Base-by-base conservation (phyloP, 345 rosid species). In the Toxicodendron radicans region DNA sequence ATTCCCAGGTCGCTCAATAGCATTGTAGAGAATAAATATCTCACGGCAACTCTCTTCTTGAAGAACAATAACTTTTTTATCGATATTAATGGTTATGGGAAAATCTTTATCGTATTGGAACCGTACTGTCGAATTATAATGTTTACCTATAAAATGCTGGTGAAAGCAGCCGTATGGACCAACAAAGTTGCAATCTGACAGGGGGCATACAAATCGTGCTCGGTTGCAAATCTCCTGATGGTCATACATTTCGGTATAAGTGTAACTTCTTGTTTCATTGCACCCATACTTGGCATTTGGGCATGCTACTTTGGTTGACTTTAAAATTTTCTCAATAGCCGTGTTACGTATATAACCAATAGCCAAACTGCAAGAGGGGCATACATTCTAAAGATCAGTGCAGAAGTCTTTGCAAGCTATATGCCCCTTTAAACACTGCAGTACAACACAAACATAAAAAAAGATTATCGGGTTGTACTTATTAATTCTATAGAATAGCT, bases 391-490 rank as follows among this genome's bases (percentile, higher is more conserved):
- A 38, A 76, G 38, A 27, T 63, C 68, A 23, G 3, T n/a, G 67
- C 67, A 68, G 77, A 75, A 76, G 45, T 57, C 7, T 5, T 52
- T 3, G 72, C 83, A 80, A 49, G 77, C 74, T 38, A 52, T 48
- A 20, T 80, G 79, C 5, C 83, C 83, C n/a, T 68, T 68, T 21
- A 63, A 52, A 57, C 83, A 80, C 79, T 80, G 68, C 18, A 59
- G 24, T 51, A 14, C 18, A 51, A 51, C 16, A 5, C 54, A 51
- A 51, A 51, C 7, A 51, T 4, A 51, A 16, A 16, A 16, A 51
- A 14, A 51, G 17, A 18, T 51, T 14, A 51, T 38, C 8, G 30
- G 2, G 2, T 27, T 27, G 30, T 27, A 38, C 43, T 35, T 35
- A 6, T 35, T 35, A 35, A 38, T 38, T 7, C 1, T 8, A 38